Evolutionary conservation across 2,329 filamentous ascomycete genomes (phyloP).

Genomic region (Ophiostoma ips): DNA sequence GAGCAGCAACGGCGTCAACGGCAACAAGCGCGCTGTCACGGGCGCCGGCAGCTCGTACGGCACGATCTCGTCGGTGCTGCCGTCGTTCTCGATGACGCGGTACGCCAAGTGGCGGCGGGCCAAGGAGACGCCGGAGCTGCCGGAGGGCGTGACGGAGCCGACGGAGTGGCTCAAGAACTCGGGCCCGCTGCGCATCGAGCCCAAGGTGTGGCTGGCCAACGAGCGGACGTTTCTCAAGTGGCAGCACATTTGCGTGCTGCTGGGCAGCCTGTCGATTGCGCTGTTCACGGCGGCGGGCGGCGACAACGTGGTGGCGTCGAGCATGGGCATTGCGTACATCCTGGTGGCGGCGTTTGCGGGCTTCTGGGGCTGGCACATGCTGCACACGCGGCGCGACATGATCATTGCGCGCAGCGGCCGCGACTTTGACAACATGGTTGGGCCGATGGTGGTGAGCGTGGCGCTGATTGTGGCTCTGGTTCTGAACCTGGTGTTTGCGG

Average conservation of each 20-base stretch:
- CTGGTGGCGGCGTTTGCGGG: slow-evolving; percentile 70
- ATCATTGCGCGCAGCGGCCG: slow-evolving; percentile 77
- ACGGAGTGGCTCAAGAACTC: slow-evolving; percentile 86
- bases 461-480: slow-evolving; percentile 66
- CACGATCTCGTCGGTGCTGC: slow-evolving; percentile 59
- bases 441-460: slow-evolving; percentile 69
- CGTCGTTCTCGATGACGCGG: slow-evolving; percentile 68
- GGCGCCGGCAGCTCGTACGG: slow-evolving; percentile 33
- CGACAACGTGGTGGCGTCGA: slow-evolving; percentile 59
- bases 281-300: slow-evolving; percentile 74
- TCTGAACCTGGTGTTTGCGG: slow-evolving; percentile 76
- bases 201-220: slow-evolving; percentile 97
- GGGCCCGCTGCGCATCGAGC: slow-evolving; percentile 82
- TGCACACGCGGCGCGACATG: slow-evolving; percentile 59
- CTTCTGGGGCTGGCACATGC: slow-evolving; percentile 76
- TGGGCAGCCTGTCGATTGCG: slow-evolving; percentile 70
- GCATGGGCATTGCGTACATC: slow-evolving; percentile 73
- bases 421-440: slow-evolving; percentile 82
- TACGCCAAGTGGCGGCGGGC: slow-evolving; percentile 49
- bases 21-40: too few species aligned
- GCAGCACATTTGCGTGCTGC: slow-evolving; percentile 85
- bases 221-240: slow-evolving; percentile 97
- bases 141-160: slow-evolving; percentile 79
- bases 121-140: slow-evolving; percentile 39
- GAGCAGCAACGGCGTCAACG: slow-evolving; percentile 8